Percentiles rank a stretch among this genome's conserved stretches.
Conservation (phyloP, 2,329 filamentous ascomycete genomes). For the Rhinocladiella similis region DNA sequence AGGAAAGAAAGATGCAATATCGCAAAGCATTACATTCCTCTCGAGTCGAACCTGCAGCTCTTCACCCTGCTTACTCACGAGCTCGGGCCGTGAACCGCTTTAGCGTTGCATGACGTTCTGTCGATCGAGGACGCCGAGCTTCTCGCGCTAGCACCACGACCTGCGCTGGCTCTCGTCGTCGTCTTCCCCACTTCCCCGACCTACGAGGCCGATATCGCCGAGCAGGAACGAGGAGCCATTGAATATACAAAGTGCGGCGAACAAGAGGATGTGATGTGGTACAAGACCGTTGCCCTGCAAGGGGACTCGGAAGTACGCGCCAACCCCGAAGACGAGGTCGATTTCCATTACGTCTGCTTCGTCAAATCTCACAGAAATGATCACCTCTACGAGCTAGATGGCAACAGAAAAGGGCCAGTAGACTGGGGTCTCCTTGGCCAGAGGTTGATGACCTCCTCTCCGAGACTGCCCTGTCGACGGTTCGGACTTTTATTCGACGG, state of each 20-base stretch:
- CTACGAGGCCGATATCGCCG: slow-evolving; percentile 1
- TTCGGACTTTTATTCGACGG: too few relatives aligned
- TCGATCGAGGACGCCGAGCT: slow-evolving; percentile 50
- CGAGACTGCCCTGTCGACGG: too few relatives aligned
- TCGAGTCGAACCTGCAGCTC: too few relatives aligned
- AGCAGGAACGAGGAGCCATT: too few relatives aligned
- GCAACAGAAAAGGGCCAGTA: slow-evolving; percentile 7
- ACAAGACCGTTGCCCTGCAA: slow-evolving; percentile 3
- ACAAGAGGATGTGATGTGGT: slow-evolving; percentile 10
- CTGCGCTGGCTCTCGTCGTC: slow-evolving; percentile 53
- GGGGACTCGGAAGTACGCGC: slow-evolving; percentile 9
- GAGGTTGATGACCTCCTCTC: too few relatives aligned
- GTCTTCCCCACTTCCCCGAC: slow-evolving; percentile 47
- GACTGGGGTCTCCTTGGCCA: slow-evolving; percentile 3
- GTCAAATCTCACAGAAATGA: slow-evolving; percentile 10
- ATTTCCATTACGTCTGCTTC: slow-evolving; percentile 10
- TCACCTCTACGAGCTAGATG: slow-evolving; percentile 13
- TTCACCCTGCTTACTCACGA: too few relatives aligned
- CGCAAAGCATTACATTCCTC: too few relatives aligned
- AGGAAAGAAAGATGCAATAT: too few relatives aligned
- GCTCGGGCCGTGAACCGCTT: too few relatives aligned
- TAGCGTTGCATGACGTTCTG: slow-evolving; percentile 54
- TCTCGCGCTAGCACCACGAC: slow-evolving; percentile 51
- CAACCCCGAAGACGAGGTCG: slow-evolving; percentile 10
- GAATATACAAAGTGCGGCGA: slow-evolving; percentile 3